Conservation (phyloP, 495 filamentous ascomycete genomes). For the Podospora pseudoanserina region DNA sequence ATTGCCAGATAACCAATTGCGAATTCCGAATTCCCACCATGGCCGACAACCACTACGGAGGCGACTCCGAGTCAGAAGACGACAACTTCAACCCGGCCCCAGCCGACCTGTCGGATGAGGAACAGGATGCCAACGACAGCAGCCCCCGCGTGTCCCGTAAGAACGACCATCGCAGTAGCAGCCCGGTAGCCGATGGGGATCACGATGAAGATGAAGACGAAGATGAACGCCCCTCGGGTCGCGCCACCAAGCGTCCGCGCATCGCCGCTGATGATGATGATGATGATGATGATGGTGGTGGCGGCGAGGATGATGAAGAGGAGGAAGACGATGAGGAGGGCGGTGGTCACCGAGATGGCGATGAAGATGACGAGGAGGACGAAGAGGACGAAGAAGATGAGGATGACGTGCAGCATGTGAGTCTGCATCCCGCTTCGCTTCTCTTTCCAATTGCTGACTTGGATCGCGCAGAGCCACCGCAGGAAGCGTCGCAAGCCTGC, state of each 20-base stretch:
- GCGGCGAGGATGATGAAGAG: constrained; percentile 50
- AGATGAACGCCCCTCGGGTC: constrained; percentile 24
- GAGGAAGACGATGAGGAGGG: constrained; percentile 60
- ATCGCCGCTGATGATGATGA: constrained; percentile 25
- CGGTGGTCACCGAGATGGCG: constrained; percentile 46
- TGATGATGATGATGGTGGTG: constrained; percentile 36
- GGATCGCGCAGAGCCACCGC: constrained; percentile 58
- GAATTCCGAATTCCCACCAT: neutral
- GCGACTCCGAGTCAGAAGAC: constrained; percentile 67
- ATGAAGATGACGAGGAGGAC: constrained; percentile 57
- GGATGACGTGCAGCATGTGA: constrained; percentile 40
- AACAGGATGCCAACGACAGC: constrained; percentile 30
- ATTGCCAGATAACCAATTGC: neutral
- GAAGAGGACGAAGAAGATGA: constrained; percentile 51
- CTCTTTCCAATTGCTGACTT: constrained; percentile 15
- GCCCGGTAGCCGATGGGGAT: constrained; percentile 29
- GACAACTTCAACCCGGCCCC: constrained; percentile 77
- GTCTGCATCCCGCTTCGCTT: constrained; percentile 10
- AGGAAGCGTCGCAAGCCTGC: constrained; percentile 71
- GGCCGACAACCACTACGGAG: constrained; percentile 20
- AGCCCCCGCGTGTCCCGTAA: constrained; percentile 4
- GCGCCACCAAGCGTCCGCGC: constrained; percentile 26
- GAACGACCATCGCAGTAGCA: constrained; percentile 21
- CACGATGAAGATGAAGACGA: constrained; percentile 42
- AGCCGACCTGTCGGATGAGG: constrained; percentile 65